Evolutionary conservation across 257 asterid genomes (phyloP).

Genomic region (Thymus mandschuricus): DNA sequence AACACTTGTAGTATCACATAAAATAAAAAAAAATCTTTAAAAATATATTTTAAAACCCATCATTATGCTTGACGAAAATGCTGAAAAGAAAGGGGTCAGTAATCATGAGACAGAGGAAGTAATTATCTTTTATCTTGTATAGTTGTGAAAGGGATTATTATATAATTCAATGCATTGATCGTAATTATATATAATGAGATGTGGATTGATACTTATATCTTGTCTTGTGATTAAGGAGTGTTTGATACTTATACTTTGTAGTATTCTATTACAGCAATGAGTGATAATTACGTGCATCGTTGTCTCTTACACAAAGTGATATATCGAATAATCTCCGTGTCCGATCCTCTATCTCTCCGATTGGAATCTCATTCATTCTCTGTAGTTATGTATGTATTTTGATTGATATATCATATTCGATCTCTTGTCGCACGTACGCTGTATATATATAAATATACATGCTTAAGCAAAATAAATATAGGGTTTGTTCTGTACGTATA

Average conservation of each 20-base stretch:
- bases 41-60: not conserved
- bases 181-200: too few relatives aligned
- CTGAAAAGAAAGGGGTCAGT: too few relatives aligned
- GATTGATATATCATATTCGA: not conserved
- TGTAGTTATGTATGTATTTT: not conserved
- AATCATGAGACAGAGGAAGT: too few relatives aligned
- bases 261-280: constrained; percentile 48
- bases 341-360: constrained; percentile 3
- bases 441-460: too few relatives aligned
- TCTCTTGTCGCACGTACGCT: too few relatives aligned
- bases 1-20: too few relatives aligned
- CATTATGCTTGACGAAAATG: too few relatives aligned
- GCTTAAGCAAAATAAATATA: too few relatives aligned
- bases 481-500: too few relatives aligned
- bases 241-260: constrained; percentile 34
- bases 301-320: constrained; percentile 36
- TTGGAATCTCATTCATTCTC: constrained; percentile 13
- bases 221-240: constrained; percentile 35
- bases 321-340: constrained; percentile 23
- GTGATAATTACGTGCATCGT: constrained; percentile 39
- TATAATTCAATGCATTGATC: constrained; percentile 5
- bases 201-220: constrained; percentile 26
- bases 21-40: too few relatives aligned
- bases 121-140: not conserved
- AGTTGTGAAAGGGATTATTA: too few relatives aligned